A percentile compares a stretch with the other conserved stretches of the same genome.
Conservation (phyloP, 1,284 basidiomycete species). For the Tylopilus sp. region DNA sequence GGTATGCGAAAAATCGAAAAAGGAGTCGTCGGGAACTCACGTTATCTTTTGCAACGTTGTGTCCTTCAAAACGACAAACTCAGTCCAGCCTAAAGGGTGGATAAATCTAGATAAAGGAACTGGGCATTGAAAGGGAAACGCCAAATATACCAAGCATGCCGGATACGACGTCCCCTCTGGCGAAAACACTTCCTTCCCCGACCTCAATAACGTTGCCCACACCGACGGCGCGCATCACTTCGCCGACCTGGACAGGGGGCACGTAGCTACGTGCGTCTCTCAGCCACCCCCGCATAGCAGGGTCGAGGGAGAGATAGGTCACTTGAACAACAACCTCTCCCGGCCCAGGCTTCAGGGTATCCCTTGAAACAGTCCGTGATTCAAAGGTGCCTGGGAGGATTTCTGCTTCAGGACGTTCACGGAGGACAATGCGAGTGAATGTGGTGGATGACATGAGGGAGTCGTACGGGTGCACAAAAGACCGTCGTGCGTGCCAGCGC, state of each 20-base stretch:
- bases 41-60: conserved; percentile 46
- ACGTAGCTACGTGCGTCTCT: conserved; percentile 65
- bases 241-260: conserved; percentile 75
- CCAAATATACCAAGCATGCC: conserved; percentile 51
- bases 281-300: conserved; percentile 83
- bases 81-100: conserved; percentile 61
- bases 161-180: conserved; percentile 63
- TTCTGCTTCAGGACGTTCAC: conserved; percentile 62
- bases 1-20: no score
- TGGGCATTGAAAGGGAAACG: not conserved
- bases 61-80: conserved; percentile 64
- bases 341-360: conserved; percentile 48
- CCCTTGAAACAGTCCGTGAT: conserved; percentile 48
- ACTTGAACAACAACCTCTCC: conserved; percentile 68
- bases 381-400: conserved; percentile 72
- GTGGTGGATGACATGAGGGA: conserved; percentile 25
- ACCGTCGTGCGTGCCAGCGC: not conserved
- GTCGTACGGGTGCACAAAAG: not conserved
- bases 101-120: conserved; percentile 3
- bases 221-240: conserved; percentile 72
- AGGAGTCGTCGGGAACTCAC: conserved; percentile 17
- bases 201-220: conserved; percentile 65
- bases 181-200: conserved; percentile 50
- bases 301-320: conserved; percentile 75
- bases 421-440: conserved; percentile 69